Percentiles rank a stretch among this genome's conserved stretches.
Conservation (phyloP, 805 yeast species). For the Kluyveromyces siamensis region DNA sequence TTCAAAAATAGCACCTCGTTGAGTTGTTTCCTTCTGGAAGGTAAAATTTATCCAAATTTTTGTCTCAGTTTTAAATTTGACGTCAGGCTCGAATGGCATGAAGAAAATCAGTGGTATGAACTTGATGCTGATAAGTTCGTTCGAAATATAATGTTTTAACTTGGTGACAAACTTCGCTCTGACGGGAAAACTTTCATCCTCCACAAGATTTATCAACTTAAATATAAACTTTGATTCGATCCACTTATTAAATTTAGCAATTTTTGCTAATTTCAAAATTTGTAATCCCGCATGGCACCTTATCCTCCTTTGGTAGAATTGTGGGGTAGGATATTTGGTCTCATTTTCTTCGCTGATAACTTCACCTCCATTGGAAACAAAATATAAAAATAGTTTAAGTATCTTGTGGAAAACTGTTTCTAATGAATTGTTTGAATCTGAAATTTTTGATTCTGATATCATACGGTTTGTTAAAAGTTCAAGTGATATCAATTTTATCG, state of each 20-base stretch:
- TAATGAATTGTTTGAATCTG: constrained; percentile 30
- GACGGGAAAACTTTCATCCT: constrained; percentile 55
- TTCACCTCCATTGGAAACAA: constrained; percentile 74
- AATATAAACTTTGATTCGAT: constrained; percentile 45
- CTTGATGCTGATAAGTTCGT: constrained; percentile 48
- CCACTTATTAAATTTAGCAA: constrained; percentile 41
- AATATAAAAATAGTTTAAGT: constrained; percentile 53
- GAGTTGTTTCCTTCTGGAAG: constrained; percentile 26
- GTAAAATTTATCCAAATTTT: constrained; percentile 67
- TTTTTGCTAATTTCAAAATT: constrained; percentile 54
- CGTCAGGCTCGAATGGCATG: constrained; percentile 67
- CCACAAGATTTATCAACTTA: constrained; percentile 48
- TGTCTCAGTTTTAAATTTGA: constrained; percentile 38
- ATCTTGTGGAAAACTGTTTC: constrained; percentile 50
- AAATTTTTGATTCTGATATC: constrained; percentile 23
- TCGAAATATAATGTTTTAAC: constrained; percentile 43
- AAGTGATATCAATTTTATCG: constrained; percentile 44
- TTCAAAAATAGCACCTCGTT: constrained; percentile 48
- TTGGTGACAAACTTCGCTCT: constrained; percentile 42
- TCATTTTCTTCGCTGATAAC: constrained; percentile 38
- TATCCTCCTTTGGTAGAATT: constrained; percentile 46
- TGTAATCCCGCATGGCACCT: constrained; percentile 61
- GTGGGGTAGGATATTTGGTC: constrained; percentile 52
- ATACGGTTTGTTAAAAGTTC: constrained; percentile 54
- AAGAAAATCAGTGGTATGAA: constrained; percentile 63